Evolutionary conservation across 805 yeast species (phyloP), one percentile per base, ranked within the genome.

Genomic region (Kazachstania africana): DNA sequence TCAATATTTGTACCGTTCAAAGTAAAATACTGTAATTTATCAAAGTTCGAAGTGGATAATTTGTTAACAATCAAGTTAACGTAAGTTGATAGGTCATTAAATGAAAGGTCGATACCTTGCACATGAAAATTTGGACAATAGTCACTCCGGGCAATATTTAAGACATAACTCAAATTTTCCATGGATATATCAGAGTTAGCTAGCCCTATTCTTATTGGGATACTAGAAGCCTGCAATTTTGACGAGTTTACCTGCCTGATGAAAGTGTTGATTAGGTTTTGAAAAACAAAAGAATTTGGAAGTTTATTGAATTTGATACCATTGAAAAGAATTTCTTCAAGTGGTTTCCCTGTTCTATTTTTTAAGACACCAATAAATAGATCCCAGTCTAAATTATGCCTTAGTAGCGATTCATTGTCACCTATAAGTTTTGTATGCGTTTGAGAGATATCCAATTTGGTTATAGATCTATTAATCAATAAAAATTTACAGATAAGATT

Each of bases 311-410:
- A 64, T 66, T 58, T 80, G 60, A 61, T 85, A 67, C 95, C 95
- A 30, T 82, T 81, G 29, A 85, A 55, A 19, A 82, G 63, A 35
- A 85, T 58, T 45, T 82, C 94, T 38, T 77, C 87, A 15, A 85
- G 18, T 3, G 54, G 49, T 26, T 39, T 68, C 2, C 88, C 87
- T 24, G 75, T 77, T 37, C 94, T 62, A 13, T 68, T 69, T n/a
- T 64, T 63, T 15, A 87, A 48, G 0, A 93, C 75, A 10, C 79
- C 78, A 1, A 76, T 72, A 36, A 87, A 67, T 28, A 81, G 57
- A 2, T 71, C 57, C 95, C 95, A 85, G 54, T 87, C 84, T 75
- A 77, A 72, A 31, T 74, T 77, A 1, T 81, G 68, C 36, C 95
- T 29, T 16, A 33, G 16, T 3, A 24, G 23, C 9, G 31, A 4